Evolutionary conservation across 2,329 filamentous ascomycete species (phyloP), one percentile per base, ranked within the genome.

Genomic region (Aspergillus cejpii): DNA sequence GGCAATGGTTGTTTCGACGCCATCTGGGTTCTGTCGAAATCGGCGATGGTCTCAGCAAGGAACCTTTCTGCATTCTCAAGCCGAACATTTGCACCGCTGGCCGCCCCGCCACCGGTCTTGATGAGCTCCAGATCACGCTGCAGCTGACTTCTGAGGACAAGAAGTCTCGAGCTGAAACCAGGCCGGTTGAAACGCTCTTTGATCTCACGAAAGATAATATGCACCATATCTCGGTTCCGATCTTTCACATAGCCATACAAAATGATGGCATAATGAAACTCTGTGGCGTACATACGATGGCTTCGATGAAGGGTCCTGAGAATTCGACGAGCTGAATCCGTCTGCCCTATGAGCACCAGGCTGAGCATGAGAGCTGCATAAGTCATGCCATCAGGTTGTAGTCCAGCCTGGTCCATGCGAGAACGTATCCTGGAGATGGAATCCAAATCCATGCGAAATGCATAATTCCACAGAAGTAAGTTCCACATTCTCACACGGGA

Each of bases 401-500:
- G 66, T 0, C 70, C 64, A 31, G 70, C 62, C 3, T 69, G 58
- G 37, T 73, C 64, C 78, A 85, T 84, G 43, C 70, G 69, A 23
- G 67, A 64, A 52, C 81, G 77, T 2, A 79, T 62, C 42, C 72
- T 69, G 51, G 76, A 72, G 12, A 77, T 71, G n/a, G 71, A 71
- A 17, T 70, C 61, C 21, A 81, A 56, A 48, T 84, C 75, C 44
- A 83, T 77, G 5, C 77, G 74, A 44, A 79, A 69, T 5, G 85
- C 86, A 61, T 88, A 77, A 48, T 84, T 79, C 44, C 77, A 74
- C 3, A 96, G 70, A 24, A 96, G 68, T 42, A 80, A 74, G 59
- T 96, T 95, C 86, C 87, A 96, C 59, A 88, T 79, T 24, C 74
- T 71, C 2, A 81, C 81, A 17, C 76, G 70, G 1, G 74, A 70